Evolutionary conservation across 2,329 filamentous ascomycete species (phyloP).

Genomic region (Pyrenochaeta sp.): DNA sequence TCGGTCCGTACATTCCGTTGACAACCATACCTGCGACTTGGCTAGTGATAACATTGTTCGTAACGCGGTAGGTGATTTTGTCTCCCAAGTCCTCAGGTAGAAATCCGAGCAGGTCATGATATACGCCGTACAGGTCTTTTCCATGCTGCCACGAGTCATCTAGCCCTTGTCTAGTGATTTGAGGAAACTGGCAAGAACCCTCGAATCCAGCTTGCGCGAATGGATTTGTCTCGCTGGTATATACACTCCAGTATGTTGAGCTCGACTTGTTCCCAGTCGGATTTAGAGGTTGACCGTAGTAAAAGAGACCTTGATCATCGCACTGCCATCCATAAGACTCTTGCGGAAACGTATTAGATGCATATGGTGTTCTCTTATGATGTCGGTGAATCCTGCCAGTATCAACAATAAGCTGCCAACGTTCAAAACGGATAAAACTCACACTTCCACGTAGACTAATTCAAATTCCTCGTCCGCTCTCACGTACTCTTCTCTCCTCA

Average conservation of each 20-base stretch:
- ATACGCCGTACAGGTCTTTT: conserved; percentile 78
- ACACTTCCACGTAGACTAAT: conserved; percentile 80
- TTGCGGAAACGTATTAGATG: conserved; percentile 76
- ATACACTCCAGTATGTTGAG: conserved; percentile 71
- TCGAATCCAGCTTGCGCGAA: conserved; percentile 72
- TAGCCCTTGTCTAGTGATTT: conserved; percentile 76
- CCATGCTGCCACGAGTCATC: conserved; percentile 81
- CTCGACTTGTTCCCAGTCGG: conserved; percentile 59
- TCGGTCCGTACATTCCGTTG: conserved; percentile 65
- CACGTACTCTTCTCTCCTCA: conserved; percentile 71
- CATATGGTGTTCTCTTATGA: conserved; percentile 85
- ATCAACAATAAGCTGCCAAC: neutral
- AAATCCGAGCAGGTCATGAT: conserved; percentile 73
- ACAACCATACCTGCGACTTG: conserved; percentile 81
- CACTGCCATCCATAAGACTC: conserved; percentile 80
- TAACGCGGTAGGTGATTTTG: conserved; percentile 73
- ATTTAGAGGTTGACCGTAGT: conserved; percentile 68
- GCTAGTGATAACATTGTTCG: conserved; percentile 82
- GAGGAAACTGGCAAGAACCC: conserved; percentile 81
- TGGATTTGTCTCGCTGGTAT: conserved; percentile 70
- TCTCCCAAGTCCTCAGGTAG: conserved; percentile 62
- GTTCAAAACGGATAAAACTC: conserved; percentile 19
- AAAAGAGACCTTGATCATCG: conserved; percentile 73
- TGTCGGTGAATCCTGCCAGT: conserved; percentile 71
- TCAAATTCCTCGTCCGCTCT: conserved; percentile 64